phyloP scores from a whole-genome alignment of 768 basidiomycete genomes.

The Gautieria morchelliformis region DNA sequence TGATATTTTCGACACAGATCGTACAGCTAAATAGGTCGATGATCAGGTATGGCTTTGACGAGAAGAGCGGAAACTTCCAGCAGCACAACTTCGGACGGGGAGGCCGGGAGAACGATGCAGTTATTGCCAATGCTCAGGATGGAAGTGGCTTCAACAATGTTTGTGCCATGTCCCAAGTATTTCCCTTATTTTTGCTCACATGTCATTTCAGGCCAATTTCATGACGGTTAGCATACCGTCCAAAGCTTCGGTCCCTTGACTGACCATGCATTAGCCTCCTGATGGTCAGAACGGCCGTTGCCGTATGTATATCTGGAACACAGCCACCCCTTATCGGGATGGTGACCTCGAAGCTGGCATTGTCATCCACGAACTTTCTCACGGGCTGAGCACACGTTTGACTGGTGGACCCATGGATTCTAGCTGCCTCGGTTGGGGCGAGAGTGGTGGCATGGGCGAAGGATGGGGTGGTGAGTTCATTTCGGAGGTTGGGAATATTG shows the following conservation, averaged over 20 bases:
- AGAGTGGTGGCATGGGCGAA: conserved; percentile 96
- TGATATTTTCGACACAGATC: not conserved
- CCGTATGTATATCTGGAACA: conserved; percentile 97
- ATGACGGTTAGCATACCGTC: conserved; percentile 10
- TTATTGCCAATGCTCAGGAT: conserved; percentile 93
- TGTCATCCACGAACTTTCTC: conserved; percentile 82
- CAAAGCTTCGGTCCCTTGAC: conserved; percentile 30
- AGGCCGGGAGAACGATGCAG: conserved; percentile 77
- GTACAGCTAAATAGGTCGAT: conserved; percentile 9
- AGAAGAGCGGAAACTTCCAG: conserved; percentile 92
- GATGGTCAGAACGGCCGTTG: conserved; percentile 83
- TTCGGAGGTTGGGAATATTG: not conserved
- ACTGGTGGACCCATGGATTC: conserved; percentile 93
- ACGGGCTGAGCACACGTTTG: conserved; percentile 87
- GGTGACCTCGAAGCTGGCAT: conserved; percentile 96
- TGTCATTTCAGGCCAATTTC: conserved; percentile 13
- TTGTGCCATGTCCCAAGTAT: not conserved
- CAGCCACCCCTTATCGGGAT: conserved; percentile 81
- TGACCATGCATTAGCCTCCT: conserved; percentile 38
- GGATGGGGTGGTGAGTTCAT: conserved; percentile 71
- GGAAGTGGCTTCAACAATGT: conserved; percentile 90
- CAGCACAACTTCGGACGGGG: conserved; percentile 93
- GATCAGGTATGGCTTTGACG: conserved; percentile 80
- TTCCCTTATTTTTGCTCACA: not conserved
- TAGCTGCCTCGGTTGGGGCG: conserved; percentile 92